Percentiles rank a stretch among this genome's conserved stretches.
Evolutionary conservation across 2,329 filamentous ascomycete genomes (phyloP).

Genomic region (Didymella sp.): DNA sequence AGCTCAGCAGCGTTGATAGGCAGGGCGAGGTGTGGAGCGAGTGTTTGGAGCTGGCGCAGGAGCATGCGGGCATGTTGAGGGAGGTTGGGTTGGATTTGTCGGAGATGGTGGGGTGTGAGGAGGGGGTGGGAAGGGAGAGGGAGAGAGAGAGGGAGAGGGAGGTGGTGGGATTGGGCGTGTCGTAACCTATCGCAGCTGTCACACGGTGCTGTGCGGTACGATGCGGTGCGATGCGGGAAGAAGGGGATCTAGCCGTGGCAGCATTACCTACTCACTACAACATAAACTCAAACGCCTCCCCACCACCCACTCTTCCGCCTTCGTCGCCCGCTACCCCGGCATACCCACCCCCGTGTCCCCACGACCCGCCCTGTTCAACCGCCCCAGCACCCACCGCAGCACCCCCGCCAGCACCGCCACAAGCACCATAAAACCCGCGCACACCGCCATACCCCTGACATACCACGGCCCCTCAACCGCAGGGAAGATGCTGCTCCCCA

Average conservation of each 20-base stretch:
- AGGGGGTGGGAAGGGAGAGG: constrained; percentile 22
- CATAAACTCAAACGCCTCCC: constrained; percentile 40
- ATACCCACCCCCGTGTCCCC: constrained; percentile 28
- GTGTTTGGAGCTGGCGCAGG: constrained; percentile 81
- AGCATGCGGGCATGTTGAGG: constrained; percentile 78
- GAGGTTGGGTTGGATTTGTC: constrained; percentile 92
- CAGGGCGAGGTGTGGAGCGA: constrained; percentile 79
- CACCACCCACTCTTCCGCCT: constrained; percentile 17
- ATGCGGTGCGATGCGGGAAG: too few species aligned
- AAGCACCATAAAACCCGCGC: constrained; percentile 58
- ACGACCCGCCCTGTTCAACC: constrained; percentile 33
- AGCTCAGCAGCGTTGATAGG: constrained; percentile 83
- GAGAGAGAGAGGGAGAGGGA: background rate
- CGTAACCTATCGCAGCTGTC: too few species aligned
- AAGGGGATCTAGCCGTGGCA: too few species aligned
- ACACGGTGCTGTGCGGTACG: too few species aligned
- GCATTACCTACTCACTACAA: too few species aligned
- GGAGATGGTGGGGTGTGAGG: constrained; percentile 72
- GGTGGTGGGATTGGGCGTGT: constrained; percentile 43
- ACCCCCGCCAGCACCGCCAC: constrained; percentile 54
- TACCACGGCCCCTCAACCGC: constrained; percentile 58
- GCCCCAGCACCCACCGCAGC: constrained; percentile 52
- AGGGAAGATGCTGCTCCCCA: constrained; percentile 64
- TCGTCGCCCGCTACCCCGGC: constrained; percentile 39
- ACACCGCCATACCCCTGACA: constrained; percentile 58